Evolutionary conservation across 2,329 filamentous ascomycete species (phyloP).

Genomic region (Waltergamsia citrina): DNA sequence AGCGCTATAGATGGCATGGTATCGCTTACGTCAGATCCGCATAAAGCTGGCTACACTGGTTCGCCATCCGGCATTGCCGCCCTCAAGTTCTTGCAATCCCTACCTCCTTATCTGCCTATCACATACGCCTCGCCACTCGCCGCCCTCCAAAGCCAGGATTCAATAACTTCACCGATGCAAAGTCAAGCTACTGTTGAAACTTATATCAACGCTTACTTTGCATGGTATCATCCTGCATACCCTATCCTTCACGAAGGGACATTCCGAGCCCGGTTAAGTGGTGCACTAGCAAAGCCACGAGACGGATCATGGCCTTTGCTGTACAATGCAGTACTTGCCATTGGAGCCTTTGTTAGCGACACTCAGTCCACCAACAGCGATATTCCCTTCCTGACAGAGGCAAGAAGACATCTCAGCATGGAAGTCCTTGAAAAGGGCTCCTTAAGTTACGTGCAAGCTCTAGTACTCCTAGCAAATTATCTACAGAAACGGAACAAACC

Average conservation of each 20-base stretch:
- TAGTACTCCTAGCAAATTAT: conserved; percentile 31
- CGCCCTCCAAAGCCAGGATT: too few species aligned
- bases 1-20: conserved; percentile 10
- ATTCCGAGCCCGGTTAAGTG: conserved; percentile 22
- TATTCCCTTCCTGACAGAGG: conserved; percentile 12
- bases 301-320: conserved; percentile 13
- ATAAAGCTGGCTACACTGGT: conserved; percentile 9
- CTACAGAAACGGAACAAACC: conserved; percentile 36
- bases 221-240: conserved; percentile 33
- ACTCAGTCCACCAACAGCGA: conserved; percentile 5
- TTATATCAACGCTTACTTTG: conserved; percentile 30
- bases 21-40: conserved; percentile 6
- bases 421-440: conserved; percentile 29
- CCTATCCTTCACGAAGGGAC: conserved; percentile 35
- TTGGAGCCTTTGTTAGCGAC: conserved; percentile 18
- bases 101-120: conserved; percentile 6
- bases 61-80: conserved; percentile 9
- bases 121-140: conserved; percentile 3
- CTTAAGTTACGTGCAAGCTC: conserved; percentile 27
- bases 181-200: too few species aligned
- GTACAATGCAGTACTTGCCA: conserved; percentile 18
- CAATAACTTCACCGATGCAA: too few species aligned
- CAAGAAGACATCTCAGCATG: conserved; percentile 21
- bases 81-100: conserved; percentile 8
- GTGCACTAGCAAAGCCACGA: conserved; percentile 8